A percentile compares a stretch with the other conserved stretches of the same genome.
These are phyloP conservation scores for Amanita fuliginea DNA, from an alignment of 768 basidiomycete species.

Conservation along the genomic window DNA sequence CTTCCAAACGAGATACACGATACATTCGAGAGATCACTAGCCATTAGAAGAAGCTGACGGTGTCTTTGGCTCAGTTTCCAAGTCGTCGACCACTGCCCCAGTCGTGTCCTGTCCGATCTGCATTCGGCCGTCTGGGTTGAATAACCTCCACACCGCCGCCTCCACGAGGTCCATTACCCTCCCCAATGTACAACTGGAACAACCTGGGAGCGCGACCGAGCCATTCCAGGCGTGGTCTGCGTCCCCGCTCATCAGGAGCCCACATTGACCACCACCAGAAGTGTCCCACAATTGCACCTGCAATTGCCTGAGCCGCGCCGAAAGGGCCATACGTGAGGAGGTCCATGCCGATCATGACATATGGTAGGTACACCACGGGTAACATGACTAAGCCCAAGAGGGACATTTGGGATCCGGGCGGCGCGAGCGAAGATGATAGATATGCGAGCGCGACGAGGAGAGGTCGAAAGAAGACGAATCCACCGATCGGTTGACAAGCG, in stretches of 20 bases:
- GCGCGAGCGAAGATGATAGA: conserved; percentile 54
- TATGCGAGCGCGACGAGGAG: conserved; percentile 61
- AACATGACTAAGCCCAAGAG: conserved; percentile 72
- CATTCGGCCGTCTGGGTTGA: conserved; percentile 32
- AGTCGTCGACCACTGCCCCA: conserved; percentile 48
- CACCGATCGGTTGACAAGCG: conserved; percentile 50
- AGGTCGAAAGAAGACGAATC: conserved; percentile 49
- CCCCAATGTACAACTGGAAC: conserved; percentile 41
- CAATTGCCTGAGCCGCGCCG: conserved; percentile 44
- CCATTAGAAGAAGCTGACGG: too few relatives aligned
- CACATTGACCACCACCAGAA: conserved; percentile 72
- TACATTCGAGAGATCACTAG: too few relatives aligned
- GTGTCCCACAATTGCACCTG: conserved; percentile 71
- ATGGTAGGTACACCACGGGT: conserved; percentile 66
- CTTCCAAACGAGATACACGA: too few relatives aligned
- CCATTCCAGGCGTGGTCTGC: conserved; percentile 24
- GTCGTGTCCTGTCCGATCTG: conserved; percentile 14
- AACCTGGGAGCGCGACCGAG: conserved; percentile 48
- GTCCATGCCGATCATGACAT: conserved; percentile 64
- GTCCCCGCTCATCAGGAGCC: conserved; percentile 30
- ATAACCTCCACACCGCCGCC: conserved; percentile 45
- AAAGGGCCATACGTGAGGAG: conserved; percentile 48
- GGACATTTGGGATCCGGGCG: conserved; percentile 56
- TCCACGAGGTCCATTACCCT: conserved; percentile 18
- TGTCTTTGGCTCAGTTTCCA: conserved; percentile 12